Conservation (phyloP, 2,329 filamentous ascomycete species). For the Botrytis fabae region DNA sequence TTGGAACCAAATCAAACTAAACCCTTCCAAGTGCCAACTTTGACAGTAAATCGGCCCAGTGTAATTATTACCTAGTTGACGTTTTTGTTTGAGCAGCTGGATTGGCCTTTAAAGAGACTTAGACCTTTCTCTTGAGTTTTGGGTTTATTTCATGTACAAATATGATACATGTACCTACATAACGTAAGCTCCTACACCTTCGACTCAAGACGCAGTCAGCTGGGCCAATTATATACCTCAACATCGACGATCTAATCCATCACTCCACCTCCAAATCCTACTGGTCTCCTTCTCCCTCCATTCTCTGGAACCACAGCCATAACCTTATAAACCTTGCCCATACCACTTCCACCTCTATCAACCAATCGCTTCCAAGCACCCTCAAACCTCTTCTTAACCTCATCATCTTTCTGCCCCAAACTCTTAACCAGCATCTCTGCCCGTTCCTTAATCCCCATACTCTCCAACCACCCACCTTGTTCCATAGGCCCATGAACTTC, state of each 20-base stretch:
- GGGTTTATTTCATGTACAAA: background rate
- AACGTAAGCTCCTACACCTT: background rate
- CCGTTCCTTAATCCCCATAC: slow-evolving; percentile 81
- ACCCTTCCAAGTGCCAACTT: background rate
- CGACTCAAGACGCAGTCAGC: background rate
- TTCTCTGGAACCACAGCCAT: slow-evolving; percentile 87
- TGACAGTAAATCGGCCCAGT: background rate
- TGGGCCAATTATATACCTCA: background rate
- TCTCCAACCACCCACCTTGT: slow-evolving; percentile 75
- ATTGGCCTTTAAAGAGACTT: background rate
- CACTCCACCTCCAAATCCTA: slow-evolving; percentile 77
- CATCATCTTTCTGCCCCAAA: slow-evolving; percentile 44
- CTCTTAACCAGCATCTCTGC: slow-evolving; percentile 64
- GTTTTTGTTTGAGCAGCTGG: background rate
- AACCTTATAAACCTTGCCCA: slow-evolving; percentile 94
- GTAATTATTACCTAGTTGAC: background rate
- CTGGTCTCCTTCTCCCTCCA: slow-evolving; percentile 69
- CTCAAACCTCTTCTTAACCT: slow-evolving; percentile 63
- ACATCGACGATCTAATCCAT: slow-evolving; percentile 42
- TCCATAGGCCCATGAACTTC: slow-evolving; percentile 92
- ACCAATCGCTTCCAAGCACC: slow-evolving; percentile 78
- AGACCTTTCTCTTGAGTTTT: background rate
- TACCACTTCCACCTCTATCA: slow-evolving; percentile 78
- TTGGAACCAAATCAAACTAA: background rate
- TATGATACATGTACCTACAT: background rate